Conservation (phyloP, 306 rosid genomes). For the Trichosanthes truncata region DNA sequence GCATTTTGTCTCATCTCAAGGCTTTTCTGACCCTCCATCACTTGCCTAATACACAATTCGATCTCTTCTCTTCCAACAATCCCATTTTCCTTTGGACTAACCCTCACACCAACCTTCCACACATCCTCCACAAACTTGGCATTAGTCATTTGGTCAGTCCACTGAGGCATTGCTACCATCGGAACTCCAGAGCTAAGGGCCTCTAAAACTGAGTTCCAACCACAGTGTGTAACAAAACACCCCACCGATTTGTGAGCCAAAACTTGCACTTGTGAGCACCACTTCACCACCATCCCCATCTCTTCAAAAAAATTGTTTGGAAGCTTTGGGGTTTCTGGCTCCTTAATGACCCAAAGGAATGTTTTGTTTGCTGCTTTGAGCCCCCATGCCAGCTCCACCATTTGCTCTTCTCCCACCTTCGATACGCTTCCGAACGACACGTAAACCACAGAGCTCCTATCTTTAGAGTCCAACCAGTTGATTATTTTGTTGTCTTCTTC, state of each 20-base stretch:
- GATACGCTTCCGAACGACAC: not conserved
- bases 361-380: not conserved
- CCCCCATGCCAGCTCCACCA: not conserved
- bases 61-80: not conserved
- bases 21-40: no score
- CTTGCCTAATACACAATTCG: no score
- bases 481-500: not conserved
- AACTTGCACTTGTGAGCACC: not conserved
- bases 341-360: not conserved
- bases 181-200: not conserved
- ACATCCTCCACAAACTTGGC: not conserved
- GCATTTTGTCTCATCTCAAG: no score
- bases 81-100: not conserved
- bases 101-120: not conserved
- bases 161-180: not conserved
- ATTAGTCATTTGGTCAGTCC: not conserved
- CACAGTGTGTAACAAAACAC: not conserved
- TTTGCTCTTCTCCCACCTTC: not conserved
- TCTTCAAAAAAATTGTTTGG: not conserved
- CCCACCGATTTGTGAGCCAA: no score
- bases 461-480: not conserved
- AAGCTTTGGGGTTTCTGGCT: not conserved
- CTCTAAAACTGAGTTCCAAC: not conserved
- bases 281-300: not conserved
- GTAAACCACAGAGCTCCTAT: not conserved